These are phyloP conservation scores for Globisporangium acanthophoron DNA, from an alignment of 352 stramenopile species.

Conservation along the genomic window DNA sequence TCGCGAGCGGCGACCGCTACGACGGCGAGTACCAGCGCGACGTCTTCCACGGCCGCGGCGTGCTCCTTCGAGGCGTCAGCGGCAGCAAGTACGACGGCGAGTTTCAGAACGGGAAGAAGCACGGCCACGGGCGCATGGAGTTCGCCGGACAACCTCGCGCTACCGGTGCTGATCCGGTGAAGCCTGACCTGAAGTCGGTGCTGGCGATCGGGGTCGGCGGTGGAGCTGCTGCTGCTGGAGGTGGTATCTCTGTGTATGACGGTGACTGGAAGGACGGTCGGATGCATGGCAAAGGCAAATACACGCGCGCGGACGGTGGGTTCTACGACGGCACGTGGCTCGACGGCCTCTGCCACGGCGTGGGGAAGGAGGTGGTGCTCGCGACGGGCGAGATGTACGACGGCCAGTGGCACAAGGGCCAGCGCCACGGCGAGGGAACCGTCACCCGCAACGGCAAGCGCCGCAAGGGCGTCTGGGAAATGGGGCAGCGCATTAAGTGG, in stretches of 20 bases:
- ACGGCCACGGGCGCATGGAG: constrained; percentile 60
- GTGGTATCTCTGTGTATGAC: constrained; percentile 32
- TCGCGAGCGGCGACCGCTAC: constrained; percentile 47
- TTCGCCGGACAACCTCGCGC: constrained; percentile 17
- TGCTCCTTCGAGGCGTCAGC: constrained; percentile 29
- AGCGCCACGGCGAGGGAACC: constrained; percentile 50
- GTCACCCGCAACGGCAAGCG: constrained; percentile 37
- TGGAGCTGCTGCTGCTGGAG: background rate
- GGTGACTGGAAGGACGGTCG: constrained; percentile 54
- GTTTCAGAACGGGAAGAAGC: constrained; percentile 41
- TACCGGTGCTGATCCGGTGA: background rate
- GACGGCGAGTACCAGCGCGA: constrained; percentile 59
- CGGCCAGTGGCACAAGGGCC: constrained; percentile 45
- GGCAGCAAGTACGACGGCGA: constrained; percentile 56
- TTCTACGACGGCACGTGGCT: constrained; percentile 69
- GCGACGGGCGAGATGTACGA: constrained; percentile 48
- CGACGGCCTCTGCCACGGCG: constrained; percentile 48
- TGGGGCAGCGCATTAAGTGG: constrained; percentile 55
- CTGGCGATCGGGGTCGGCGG: background rate
- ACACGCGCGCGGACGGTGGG: constrained; percentile 44
- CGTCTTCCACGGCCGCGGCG: constrained; percentile 49
- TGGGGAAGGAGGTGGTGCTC: constrained; percentile 45
- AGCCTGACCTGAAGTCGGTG: constrained; percentile 8
- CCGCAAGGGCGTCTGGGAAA: constrained; percentile 54
- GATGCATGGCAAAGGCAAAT: constrained; percentile 68